Evolutionary conservation across 768 basidiomycete genomes (phyloP).

Genomic region (Suillus cothurnatus): DNA sequence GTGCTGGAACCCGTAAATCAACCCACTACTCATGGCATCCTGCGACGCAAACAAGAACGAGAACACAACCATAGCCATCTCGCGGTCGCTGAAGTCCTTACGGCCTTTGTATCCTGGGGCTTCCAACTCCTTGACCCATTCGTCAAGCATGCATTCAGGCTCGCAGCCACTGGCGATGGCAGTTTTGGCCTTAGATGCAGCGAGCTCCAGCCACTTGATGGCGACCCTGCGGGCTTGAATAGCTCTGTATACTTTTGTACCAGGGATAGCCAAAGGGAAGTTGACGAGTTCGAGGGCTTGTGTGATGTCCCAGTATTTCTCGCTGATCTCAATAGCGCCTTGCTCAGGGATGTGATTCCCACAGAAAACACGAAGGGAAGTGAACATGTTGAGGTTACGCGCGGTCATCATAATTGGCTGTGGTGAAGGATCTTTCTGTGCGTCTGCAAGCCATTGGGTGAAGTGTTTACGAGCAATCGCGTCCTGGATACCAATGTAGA

Average conservation of each 20-base stretch:
- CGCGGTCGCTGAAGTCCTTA: constrained; percentile 86
- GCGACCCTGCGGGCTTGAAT: constrained; percentile 89
- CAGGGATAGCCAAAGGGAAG: constrained; percentile 93
- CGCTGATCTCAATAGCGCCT: constrained; percentile 78
- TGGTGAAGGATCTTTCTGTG: constrained; percentile 47
- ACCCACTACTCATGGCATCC: constrained; percentile 97
- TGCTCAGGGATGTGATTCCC: constrained; percentile 85
- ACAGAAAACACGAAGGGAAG: constrained; percentile 94
- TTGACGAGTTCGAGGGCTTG: constrained; percentile 96
- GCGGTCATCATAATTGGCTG: constrained; percentile 86
- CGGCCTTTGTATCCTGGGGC: constrained; percentile 72
- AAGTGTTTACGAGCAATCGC: constrained; percentile 77
- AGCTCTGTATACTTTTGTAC: constrained; percentile 95
- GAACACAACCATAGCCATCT: constrained; percentile 97
- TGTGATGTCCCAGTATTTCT: constrained; percentile 97
- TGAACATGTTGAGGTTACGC: constrained; percentile 95
- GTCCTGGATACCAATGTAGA: constrained; percentile 87
- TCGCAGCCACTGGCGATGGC: constrained; percentile 80
- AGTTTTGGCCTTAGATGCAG: constrained; percentile 77
- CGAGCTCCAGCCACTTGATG: constrained; percentile 76
- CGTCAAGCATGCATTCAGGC: constrained; percentile 89
- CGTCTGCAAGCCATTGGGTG: constrained; percentile 65
- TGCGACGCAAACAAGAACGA: constrained; percentile 96
- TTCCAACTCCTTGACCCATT: constrained; percentile 80
- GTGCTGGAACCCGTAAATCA: constrained; percentile 97